phyloP scores from a whole-genome alignment of 2,329 filamentous ascomycete genomes.

The Pseudogymnoascus sp. region DNA sequence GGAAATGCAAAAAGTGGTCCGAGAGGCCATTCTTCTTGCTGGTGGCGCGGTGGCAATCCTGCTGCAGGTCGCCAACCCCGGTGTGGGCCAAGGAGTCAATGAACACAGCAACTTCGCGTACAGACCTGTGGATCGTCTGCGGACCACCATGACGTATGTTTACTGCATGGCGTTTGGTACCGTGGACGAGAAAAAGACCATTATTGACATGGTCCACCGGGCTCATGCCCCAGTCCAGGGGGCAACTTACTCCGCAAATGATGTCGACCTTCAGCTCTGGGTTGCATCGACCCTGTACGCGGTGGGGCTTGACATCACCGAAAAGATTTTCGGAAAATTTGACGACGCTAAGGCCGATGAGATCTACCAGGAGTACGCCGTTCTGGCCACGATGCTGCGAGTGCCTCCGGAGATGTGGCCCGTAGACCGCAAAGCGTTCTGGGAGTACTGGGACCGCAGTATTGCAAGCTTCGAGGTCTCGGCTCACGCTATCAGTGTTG shows the following conservation, averaged over 20 bases:
- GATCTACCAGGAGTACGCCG: slow-evolving; percentile 24
- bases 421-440: slow-evolving; percentile 21
- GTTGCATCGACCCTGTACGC: slow-evolving; percentile 36
- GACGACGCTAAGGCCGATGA: slow-evolving; percentile 20
- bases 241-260: slow-evolving; percentile 30
- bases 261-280: slow-evolving; percentile 34
- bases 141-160: slow-evolving; percentile 34
- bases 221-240: slow-evolving; percentile 30
- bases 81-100: slow-evolving; percentile 32
- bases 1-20: slow-evolving; percentile 28
- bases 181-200: slow-evolving; percentile 27
- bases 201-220: slow-evolving; percentile 32
- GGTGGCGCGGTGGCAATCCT: slow-evolving; percentile 33
- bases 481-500: slow-evolving; percentile 25
- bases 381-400: slow-evolving; percentile 27
- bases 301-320: slow-evolving; percentile 30
- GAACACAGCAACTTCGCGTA: slow-evolving; percentile 34
- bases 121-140: slow-evolving; percentile 31
- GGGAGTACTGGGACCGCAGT: slow-evolving; percentile 27
- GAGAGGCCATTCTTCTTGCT: slow-evolving; percentile 31
- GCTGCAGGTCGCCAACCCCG: slow-evolving; percentile 35
- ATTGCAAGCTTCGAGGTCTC: slow-evolving; percentile 23
- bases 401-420: slow-evolving; percentile 29
- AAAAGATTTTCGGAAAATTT: slow-evolving; percentile 31
- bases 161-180: slow-evolving; percentile 34